phyloP scores from a whole-genome alignment of 805 yeast genomes.

The Nakazawaea pomicola region DNA sequence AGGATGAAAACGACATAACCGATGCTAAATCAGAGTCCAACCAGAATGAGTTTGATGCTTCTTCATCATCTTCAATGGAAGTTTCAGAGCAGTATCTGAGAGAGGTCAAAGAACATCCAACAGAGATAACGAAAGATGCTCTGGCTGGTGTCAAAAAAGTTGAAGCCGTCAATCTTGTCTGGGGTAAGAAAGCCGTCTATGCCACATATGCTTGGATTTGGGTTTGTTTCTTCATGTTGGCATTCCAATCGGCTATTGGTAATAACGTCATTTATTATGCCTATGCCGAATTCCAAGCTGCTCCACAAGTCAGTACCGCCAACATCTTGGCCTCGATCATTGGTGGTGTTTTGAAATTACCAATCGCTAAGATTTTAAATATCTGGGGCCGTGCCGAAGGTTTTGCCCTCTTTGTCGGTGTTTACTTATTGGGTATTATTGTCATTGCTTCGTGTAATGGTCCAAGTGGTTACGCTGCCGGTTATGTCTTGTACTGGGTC shows the following conservation, averaged over 20 bases:
- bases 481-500: slow-evolving; percentile 25
- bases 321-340: slow-evolving; percentile 24
- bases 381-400: slow-evolving; percentile 28
- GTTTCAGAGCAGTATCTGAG: not conserved
- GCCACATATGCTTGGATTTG: slow-evolving; percentile 28
- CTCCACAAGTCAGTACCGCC: slow-evolving; percentile 27
- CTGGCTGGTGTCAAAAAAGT: slow-evolving; percentile 25
- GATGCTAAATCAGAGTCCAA: not conserved
- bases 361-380: slow-evolving; percentile 23
- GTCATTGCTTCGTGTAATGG: slow-evolving; percentile 24
- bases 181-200: slow-evolving; percentile 24
- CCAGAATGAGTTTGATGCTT: not conserved
- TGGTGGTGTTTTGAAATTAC: slow-evolving; percentile 28
- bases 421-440: slow-evolving; percentile 23
- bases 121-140: slow-evolving; percentile 18
- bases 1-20: not conserved
- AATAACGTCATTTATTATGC: slow-evolving; percentile 20
- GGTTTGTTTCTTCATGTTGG: slow-evolving; percentile 29
- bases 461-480: slow-evolving; percentile 24
- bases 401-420: slow-evolving; percentile 18
- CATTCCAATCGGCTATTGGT: slow-evolving; percentile 25
- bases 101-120: slow-evolving; percentile 10
- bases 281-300: slow-evolving; percentile 21
- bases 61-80: not conserved
- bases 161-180: slow-evolving; percentile 27